These are phyloP conservation scores for Leptographium radiaticola DNA, from an alignment of 2,329 filamentous ascomycete species.

Conservation along the genomic window DNA sequence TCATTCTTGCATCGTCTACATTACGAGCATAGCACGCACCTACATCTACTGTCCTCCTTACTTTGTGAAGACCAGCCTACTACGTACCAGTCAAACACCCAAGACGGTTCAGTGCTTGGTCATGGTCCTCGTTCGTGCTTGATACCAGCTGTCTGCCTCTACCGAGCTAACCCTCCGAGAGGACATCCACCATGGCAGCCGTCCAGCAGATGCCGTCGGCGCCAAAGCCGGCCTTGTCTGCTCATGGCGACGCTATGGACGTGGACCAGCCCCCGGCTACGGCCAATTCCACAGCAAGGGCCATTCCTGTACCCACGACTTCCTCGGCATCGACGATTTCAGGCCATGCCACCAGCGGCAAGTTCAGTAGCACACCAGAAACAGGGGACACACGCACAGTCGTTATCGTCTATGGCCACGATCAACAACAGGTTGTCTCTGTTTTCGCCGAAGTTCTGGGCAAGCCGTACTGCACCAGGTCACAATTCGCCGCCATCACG, in stretches of 20 bases:
- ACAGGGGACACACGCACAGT: conserved; percentile 45
- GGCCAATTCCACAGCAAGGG: neutral
- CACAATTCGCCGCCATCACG: conserved; percentile 39
- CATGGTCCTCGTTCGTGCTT: too few relatives aligned
- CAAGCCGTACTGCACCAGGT: conserved; percentile 51
- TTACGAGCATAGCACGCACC: neutral
- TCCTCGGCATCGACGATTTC: conserved; percentile 7
- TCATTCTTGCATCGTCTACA: neutral
- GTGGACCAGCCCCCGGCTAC: conserved; percentile 14
- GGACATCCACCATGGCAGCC: conserved; percentile 9
- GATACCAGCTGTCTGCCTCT: too few relatives aligned
- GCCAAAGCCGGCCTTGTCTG: conserved; percentile 1
- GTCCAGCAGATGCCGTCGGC: conserved; percentile 16
- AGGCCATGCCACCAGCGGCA: conserved; percentile 21
- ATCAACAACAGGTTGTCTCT: conserved; percentile 61
- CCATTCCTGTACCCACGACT: neutral
- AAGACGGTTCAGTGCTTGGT: too few relatives aligned
- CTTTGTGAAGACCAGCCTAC: neutral
- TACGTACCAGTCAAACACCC: too few relatives aligned
- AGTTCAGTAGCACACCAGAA: conserved; percentile 32
- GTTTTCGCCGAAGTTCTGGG: conserved; percentile 69
- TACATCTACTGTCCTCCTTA: neutral
- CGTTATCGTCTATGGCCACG: conserved; percentile 55
- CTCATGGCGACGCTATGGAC: conserved; percentile 21
- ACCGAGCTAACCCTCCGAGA: too few relatives aligned